Evolutionary conservation across 164 flowering plant species (phyloP), one percentile per base, ranked within the genome.

Genomic region (Magnolia changhungtana): DNA sequence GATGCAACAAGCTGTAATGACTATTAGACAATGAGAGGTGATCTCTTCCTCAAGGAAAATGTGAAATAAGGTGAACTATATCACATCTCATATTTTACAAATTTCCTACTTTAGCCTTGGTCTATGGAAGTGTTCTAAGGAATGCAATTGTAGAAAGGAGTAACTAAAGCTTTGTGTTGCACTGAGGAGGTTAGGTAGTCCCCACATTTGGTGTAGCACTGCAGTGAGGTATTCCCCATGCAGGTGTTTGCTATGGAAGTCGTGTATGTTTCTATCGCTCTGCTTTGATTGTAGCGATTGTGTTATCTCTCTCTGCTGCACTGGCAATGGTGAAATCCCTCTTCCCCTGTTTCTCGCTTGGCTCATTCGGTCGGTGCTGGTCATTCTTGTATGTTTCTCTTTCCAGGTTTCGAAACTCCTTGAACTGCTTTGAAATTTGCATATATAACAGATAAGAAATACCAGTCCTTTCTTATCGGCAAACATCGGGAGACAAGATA

Each of bases 321-420:
- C 67, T 19, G 23, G 67, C 67, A 64, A 23, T 64, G 67, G 67
- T 64, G 20, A 23, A 64, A 64, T 64, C 67, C 67, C 67, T 64
- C 9, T 64, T 64, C 67, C 67, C 24, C 29, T 64, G 9, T 23
- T 64, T 64, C 67, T 64, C 67, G 24, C 67, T 64, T 64, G 67
- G 67, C 67, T 64, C 9, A 23, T 64, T 64, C 9, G 67, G 23
- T 64, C 23, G 24, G 67, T 64, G 29, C 23, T 64, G 67, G 67
- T 64, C 67, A 64, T 64, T 64, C 67, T 58, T 58, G 63, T 58
- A 58, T 58, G 14, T 58, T 58, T 58, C 63, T 58, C 63, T 58
- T 58, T 58, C 63, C 63, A 18, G 9, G 63, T 58, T 37, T 5
- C 45, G 7, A 37, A 37, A 37, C 45, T 37, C 45, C 45, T 37